Evolutionary conservation across 169 alveolate species (phyloP).

Genomic region (Plasmodium cynomolgi): DNA sequence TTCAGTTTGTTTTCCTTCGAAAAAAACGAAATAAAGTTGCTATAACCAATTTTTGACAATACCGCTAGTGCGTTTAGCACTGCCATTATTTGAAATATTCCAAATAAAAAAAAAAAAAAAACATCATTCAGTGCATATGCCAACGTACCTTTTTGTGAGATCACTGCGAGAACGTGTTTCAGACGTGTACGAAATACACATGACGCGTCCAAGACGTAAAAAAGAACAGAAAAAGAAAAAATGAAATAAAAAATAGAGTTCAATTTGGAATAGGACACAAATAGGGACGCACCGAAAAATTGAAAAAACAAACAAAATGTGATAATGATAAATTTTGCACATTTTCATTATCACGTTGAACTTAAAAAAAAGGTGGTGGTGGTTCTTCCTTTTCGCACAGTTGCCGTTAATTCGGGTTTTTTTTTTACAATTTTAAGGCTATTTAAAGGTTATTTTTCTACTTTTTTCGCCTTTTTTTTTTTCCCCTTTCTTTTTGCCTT

Average conservation of each 20-base stretch:
- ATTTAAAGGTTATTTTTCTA: not conserved
- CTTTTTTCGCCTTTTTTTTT: not conserved
- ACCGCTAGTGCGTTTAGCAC: not conserved
- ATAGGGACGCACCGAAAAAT: not conserved
- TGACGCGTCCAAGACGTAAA: not conserved
- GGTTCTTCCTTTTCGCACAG: not conserved
- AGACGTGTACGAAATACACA: not conserved
- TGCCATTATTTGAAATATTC: not conserved
- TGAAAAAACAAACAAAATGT: not conserved
- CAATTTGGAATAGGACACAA: not conserved
- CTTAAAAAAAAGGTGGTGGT: not conserved
- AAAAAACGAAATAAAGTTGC: not conserved
- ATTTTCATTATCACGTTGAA: constrained; percentile 1
- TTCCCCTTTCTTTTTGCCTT: not conserved
- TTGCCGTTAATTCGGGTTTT: not conserved
- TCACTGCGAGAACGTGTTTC: not conserved
- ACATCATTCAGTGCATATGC: not conserved
- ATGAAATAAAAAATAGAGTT: not conserved
- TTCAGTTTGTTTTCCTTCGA: not conserved
- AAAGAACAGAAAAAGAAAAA: not conserved
- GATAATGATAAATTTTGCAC: not conserved
- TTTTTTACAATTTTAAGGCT: not conserved
- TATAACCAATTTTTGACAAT: not conserved
- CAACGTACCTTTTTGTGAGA: not conserved
- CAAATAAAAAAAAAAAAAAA: not conserved